These are phyloP conservation scores for Spiraea crenata DNA, from an alignment of 331 rosid species.

Conservation along the genomic window DNA sequence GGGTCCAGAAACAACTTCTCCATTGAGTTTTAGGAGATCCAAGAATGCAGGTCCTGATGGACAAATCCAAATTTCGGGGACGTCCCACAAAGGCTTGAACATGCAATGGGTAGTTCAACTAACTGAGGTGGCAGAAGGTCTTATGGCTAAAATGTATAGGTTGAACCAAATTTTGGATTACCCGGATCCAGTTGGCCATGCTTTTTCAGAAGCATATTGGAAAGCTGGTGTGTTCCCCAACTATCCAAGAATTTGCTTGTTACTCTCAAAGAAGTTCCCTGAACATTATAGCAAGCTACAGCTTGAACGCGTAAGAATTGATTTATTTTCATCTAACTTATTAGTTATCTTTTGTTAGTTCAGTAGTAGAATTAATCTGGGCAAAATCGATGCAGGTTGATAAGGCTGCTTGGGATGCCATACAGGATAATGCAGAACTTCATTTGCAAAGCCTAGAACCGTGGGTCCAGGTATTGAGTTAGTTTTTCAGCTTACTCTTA, in stretches of 20 bases:
- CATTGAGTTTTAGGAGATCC: conserved; percentile 57
- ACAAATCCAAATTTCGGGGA: conserved; percentile 54
- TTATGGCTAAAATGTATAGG: conserved; percentile 97
- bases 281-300: conserved; percentile 93
- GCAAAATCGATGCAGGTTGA: conserved; percentile 66
- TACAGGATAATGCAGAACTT: conserved; percentile 87
- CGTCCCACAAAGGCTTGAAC: conserved; percentile 72
- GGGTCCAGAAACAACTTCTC: conserved; percentile 64
- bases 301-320: conserved; percentile 87
- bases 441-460: conserved; percentile 91
- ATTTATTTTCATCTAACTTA: conserved; percentile 21
- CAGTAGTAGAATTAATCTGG: not conserved
- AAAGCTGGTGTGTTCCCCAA: conserved; percentile 88
- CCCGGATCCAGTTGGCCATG: conserved; percentile 82
- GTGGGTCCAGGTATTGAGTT: conserved; percentile 79
- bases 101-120: conserved; percentile 92
- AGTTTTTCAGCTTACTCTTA: conserved; percentile 7
- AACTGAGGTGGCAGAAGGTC: conserved; percentile 91
- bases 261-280: conserved; percentile 94
- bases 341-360: conserved; percentile 28
- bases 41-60: conserved; percentile 62
- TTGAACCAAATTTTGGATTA: conserved; percentile 92
- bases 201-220: conserved; percentile 89
- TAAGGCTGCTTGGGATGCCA: conserved; percentile 79
- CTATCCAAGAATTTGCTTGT: conserved; percentile 70